Evolutionary conservation across 2,329 filamentous ascomycete genomes (phyloP).

Genomic region (Sporothrix variecibatus): DNA sequence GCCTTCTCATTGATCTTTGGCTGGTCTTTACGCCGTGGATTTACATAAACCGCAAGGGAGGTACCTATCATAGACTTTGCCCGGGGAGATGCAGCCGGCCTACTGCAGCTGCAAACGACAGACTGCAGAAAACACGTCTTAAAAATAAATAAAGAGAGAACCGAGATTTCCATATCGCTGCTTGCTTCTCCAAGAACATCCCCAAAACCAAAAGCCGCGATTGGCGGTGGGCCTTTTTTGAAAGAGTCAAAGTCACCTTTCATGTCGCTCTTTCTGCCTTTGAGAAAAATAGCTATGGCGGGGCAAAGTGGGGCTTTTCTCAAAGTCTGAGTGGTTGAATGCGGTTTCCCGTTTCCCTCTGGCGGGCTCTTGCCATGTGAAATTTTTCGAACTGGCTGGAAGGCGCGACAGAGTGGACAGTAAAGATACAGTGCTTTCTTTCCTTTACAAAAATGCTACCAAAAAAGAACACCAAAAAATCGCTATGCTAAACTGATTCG

Average conservation of each 20-base stretch:
- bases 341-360: neutral
- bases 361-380: conserved; percentile 23
- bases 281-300: conserved; percentile 19
- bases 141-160: neutral
- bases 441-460: neutral
- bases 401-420: neutral
- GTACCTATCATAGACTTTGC: neutral
- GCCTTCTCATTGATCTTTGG: neutral
- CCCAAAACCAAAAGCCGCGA: conserved; percentile 12
- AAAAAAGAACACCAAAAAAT: conserved; percentile 15
- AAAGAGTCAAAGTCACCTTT: neutral
- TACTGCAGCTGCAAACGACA: neutral
- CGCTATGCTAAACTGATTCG: neutral
- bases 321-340: neutral
- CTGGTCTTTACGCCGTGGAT: neutral
- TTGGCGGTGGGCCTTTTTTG: conserved; percentile 20
- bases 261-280: neutral
- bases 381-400: neutral
- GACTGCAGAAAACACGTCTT: neutral
- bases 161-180: neutral
- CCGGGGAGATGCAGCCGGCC: conserved; percentile 2
- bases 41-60: neutral
- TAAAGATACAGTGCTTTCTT: neutral
- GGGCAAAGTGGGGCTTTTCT: conserved; percentile 24
- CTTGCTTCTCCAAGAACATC: neutral